These are phyloP conservation scores for Solanum clarkiae DNA, from an alignment of 257 asterid species.

Conservation along the genomic window DNA sequence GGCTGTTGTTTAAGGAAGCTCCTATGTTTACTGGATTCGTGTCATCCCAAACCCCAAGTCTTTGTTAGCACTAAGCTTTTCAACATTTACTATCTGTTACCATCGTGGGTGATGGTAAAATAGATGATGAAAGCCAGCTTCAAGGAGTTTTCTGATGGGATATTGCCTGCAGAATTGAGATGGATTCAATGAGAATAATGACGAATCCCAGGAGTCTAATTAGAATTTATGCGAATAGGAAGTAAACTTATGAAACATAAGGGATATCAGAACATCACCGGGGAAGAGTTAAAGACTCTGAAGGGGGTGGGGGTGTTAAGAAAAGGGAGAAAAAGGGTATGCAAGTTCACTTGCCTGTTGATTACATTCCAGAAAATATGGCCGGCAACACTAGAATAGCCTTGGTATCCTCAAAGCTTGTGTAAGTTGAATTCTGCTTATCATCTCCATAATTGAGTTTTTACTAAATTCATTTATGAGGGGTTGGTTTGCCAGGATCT, in stretches of 20 bases:
- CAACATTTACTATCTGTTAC: neutral
- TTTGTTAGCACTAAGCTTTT: neutral
- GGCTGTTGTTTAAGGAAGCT: neutral
- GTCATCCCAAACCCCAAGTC: neutral
- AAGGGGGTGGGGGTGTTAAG: neutral
- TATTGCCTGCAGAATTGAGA: neutral
- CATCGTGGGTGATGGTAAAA: neutral
- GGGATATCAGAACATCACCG: neutral
- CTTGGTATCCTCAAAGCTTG: neutral
- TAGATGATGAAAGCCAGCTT: neutral
- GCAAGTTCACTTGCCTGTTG: neutral
- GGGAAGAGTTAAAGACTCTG: neutral
- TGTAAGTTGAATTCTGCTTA: neutral
- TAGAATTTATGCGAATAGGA: neutral
- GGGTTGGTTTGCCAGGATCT: neutral
- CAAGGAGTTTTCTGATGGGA: neutral
- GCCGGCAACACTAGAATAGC: neutral
- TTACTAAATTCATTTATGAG: neutral
- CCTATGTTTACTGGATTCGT: neutral
- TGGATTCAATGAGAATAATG: neutral
- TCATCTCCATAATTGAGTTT: neutral
- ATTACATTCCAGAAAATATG: neutral
- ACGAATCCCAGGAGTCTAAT: neutral
- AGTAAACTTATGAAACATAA: neutral
- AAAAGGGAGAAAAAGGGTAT: neutral